Conservation (phyloP, 2,329 filamentous ascomycete species). For the Diatrype stigma region DNA sequence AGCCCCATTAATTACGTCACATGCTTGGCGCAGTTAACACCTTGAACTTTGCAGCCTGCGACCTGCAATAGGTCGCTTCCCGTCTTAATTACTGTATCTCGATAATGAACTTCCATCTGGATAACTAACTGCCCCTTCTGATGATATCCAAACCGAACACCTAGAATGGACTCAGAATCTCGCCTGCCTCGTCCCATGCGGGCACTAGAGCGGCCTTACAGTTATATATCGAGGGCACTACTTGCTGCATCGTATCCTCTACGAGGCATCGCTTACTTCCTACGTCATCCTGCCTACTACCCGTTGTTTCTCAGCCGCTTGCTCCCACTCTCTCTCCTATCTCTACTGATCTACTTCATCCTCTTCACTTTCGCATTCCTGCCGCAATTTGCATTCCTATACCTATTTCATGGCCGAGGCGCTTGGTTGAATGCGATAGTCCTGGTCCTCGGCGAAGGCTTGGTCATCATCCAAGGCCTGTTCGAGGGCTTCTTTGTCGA, state of each 20-base stretch:
- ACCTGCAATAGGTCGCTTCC: no score
- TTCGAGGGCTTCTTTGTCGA: constrained; percentile 82
- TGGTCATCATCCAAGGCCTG: constrained; percentile 64
- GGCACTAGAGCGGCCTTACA: constrained; percentile 31
- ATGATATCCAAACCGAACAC: not conserved
- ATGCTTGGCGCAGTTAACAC: not conserved
- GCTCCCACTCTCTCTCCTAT: constrained; percentile 76
- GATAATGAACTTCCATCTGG: no score
- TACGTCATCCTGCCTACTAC: constrained; percentile 72
- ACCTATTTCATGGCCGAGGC: constrained; percentile 79
- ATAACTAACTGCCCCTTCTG: no score
- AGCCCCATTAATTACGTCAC: not conserved
- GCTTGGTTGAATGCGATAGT: constrained; percentile 91
- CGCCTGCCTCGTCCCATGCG: constrained; percentile 14
- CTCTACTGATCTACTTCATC: constrained; percentile 74
- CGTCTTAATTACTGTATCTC: no score
- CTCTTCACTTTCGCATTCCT: constrained; percentile 87
- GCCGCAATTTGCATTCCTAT: constrained; percentile 83
- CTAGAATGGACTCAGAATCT: constrained; percentile 20
- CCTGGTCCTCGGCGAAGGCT: constrained; percentile 77
- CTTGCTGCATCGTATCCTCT: constrained; percentile 52
- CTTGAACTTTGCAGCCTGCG: no score
- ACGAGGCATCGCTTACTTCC: constrained; percentile 79
- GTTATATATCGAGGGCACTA: constrained; percentile 40
- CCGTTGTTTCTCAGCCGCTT: constrained; percentile 75